A percentile compares a stretch with the other conserved stretches of the same genome.
These are phyloP conservation scores for Phycomyces nitens DNA, from an alignment of 192 early-diverging fungal genomes.

Conservation along the genomic window DNA sequence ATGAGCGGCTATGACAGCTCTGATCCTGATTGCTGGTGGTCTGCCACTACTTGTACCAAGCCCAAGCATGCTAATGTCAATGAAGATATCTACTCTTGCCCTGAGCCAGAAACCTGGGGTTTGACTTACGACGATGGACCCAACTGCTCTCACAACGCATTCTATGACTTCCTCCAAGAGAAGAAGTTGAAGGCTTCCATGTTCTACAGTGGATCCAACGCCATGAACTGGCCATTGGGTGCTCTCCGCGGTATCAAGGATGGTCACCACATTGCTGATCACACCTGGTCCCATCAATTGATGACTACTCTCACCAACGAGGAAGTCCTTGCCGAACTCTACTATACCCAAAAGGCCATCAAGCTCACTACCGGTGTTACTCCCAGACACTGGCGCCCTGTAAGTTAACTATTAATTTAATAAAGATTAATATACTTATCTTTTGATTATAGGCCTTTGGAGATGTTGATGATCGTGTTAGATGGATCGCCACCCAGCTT, in stretches of 20 bases:
- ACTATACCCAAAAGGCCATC: constrained; percentile 54
- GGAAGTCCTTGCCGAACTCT: constrained; percentile 54
- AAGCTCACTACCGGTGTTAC: constrained; percentile 44
- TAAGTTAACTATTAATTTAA: constrained; percentile 10
- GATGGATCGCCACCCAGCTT: constrained; percentile 46
- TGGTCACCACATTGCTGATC: constrained; percentile 60
- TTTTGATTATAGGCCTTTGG: constrained; percentile 29
- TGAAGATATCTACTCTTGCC: constrained; percentile 30
- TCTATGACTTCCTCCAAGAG: constrained; percentile 44
- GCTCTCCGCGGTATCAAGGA: constrained; percentile 35
- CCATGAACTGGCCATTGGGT: constrained; percentile 36
- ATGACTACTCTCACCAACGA: constrained; percentile 45
- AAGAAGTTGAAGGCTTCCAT: constrained; percentile 39
- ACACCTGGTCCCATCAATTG: constrained; percentile 60
- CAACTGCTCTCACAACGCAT: constrained; percentile 38
- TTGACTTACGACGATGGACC: constrained; percentile 59
- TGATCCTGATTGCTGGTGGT: constrained; percentile 45
- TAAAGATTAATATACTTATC: neutral
- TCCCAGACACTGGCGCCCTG: constrained; percentile 52
- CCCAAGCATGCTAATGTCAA: constrained; percentile 22
- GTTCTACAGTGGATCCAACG: constrained; percentile 43
- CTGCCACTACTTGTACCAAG: constrained; percentile 30
- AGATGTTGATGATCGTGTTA: constrained; percentile 53
- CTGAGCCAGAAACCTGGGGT: constrained; percentile 45
- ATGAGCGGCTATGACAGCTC: constrained; percentile 20